Percentiles rank a stretch among this genome's conserved stretches.
Evolutionary conservation across 805 yeast genomes (phyloP).

Genomic region (Schwanniomyces yamadae): DNA sequence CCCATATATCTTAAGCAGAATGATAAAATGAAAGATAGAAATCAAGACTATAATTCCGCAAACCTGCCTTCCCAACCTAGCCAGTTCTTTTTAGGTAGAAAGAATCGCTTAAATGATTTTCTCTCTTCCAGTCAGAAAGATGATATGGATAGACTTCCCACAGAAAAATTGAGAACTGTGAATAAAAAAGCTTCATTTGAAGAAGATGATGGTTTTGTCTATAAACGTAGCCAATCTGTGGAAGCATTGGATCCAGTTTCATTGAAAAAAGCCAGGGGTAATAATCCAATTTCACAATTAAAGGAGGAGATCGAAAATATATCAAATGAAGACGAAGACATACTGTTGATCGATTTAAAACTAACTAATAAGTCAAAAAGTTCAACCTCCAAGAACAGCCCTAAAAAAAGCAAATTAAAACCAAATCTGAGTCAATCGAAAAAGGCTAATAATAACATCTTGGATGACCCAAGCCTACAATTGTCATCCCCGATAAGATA

Average conservation of each 20-base stretch:
- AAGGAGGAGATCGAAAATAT: conserved; percentile 17
- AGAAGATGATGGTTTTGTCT: conserved; percentile 35
- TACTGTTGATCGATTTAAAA: conserved; percentile 10
- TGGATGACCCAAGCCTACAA: conserved; percentile 7
- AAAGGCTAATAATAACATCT: conserved; percentile 4
- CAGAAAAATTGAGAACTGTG: conserved; percentile 1
- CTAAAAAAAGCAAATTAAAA: conserved; percentile 3
- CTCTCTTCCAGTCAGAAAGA: conserved; percentile 10
- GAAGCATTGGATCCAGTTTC: conserved; percentile 1
- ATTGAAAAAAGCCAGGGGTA: conserved; percentile 12
- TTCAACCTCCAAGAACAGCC: conserved; percentile 1
- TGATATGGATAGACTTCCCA: background rate
- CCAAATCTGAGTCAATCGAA: conserved; percentile 17
- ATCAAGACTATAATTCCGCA: background rate
- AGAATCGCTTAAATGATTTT: conserved; percentile 18
- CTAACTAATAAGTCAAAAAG: background rate
- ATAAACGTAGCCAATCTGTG: conserved; percentile 23
- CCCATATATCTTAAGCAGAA: background rate
- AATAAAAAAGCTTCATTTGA: conserved; percentile 12
- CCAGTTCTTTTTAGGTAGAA: conserved; percentile 14
- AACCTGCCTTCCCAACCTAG: conserved; percentile 9
- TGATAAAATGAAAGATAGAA: background rate
- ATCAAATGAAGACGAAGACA: conserved; percentile 14
- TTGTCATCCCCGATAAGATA: conserved; percentile 9
- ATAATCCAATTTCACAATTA: conserved; percentile 25